Base-by-base conservation (phyloP, 768 basidiomycete genomes). In the Cubamyces sp. region DNA sequence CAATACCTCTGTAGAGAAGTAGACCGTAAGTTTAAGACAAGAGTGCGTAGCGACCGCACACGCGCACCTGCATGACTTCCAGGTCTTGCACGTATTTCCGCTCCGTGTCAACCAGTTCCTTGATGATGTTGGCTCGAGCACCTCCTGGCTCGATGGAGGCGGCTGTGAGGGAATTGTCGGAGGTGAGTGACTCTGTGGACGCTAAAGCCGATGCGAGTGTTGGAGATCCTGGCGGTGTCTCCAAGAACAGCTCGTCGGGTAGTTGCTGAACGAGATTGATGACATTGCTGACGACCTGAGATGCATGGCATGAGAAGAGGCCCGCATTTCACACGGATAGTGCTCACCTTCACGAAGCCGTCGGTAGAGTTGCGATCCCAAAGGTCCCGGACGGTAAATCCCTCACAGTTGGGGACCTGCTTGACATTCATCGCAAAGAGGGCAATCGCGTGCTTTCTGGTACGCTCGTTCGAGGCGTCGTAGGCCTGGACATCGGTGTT, bases 71-170 rank as follows among this genome's bases (percentile, higher is more conserved):
- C 83, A 98, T 91, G 70, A 94, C 87, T 74, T 97, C 95, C 65
- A 99, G 80, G 77, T 98, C 97, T 75, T 93, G 90, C 5, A 98
- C 96, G 74, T 94, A 98, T 77, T 94, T 94, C 68, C 93, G 87
- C 75, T 99, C 97, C 0, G 94, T 98, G 74, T 93, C 91, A 50
- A 98, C 85, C 68, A 98, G 86, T 76, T 99, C 97, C 70, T 84
- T 84, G 62, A 95, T 84, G 63, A 91, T 90, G 66, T 90, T 90
- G 43, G 57, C 60, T 56, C 91, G 81, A 21, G 87, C 87, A 1
- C 82, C 79, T 64, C 91, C 87, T 58, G 84, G 84, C 18, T 81
- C 77, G 21, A 84, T 72, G 28, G 82, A 71, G 34, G 55, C 11
- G 14, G 78, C 65, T 28, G 74, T 48, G 30, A 73, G 70, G 9